Base-by-base conservation (phyloP, 228 moss, liverwort and hornwort species). In the Sphagnum magellanicum region DNA sequence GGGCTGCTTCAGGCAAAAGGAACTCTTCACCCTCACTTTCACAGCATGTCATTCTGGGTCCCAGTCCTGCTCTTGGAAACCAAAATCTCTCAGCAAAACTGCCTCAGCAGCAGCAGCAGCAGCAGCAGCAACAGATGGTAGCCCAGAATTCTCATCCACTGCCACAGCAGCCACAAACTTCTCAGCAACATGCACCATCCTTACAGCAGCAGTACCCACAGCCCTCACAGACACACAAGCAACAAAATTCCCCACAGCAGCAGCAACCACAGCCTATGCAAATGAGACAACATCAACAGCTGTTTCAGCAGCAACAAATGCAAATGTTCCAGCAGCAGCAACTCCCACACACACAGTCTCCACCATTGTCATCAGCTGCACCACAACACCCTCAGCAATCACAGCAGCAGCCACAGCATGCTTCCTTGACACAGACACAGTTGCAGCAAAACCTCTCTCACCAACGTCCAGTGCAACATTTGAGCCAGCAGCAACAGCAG, bases 1-100 rank as follows among this genome's bases (percentile, higher is more conserved):
- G 75, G 50, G 75, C 16, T 46, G 68, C 76, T 57, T 79, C 75
- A 17, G 82, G 75, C 0, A 86, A 83, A 67, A 82, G 82, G 4
- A 71, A 77, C 4, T 80, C 82, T 13, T 86, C 86, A 52, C 86
- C 86, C 69, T 82, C 77, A 17, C 68, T 79, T 32, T 71, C 50
- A 15, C 80, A 77, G 51, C 80, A 78, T 55, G 78, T 7, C 47
- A 78, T 86, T 60, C 47, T 86, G 72, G 86, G 86, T 0, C 82
- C 80, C 48, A 86, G 77, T 72, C 82, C 82, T 59, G 32, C 32
- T 32, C 32, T 32, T 32, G 32, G 32, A 32, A 50, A 77, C 71
- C 70, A 83, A 73, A 82, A 65, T 58, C 75, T 75, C 64, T 51
- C 82, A 7, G 63, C 49, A 11, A 85, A 85, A 51, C 58, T 9